A percentile compares a stretch with the other conserved stretches of the same genome.
Evolutionary conservation across 371 early-diverging fungal species (phyloP).

Genomic region (Cokeromyces recurvatus): DNA sequence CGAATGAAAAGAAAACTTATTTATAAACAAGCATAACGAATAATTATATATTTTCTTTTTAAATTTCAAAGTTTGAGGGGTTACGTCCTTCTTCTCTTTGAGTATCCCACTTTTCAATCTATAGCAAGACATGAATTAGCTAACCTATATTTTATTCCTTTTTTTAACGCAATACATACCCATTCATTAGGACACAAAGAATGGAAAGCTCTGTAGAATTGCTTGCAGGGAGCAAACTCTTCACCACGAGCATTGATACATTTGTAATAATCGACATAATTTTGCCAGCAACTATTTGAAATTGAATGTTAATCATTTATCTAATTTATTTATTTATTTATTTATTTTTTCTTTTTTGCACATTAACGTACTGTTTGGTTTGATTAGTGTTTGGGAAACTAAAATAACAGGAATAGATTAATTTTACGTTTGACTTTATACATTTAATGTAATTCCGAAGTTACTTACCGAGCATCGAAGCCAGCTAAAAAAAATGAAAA

Average conservation of each 20-base stretch:
- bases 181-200: constrained; percentile 85
- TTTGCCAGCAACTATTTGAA: constrained; percentile 77
- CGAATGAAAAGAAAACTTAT: too few species aligned
- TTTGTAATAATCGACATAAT: constrained; percentile 92
- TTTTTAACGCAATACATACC: constrained; percentile 47
- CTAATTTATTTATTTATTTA: too few species aligned
- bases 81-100: constrained; percentile 78
- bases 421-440: too few species aligned
- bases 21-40: too few species aligned
- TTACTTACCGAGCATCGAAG: constrained; percentile 61
- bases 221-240: constrained; percentile 84
- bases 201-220: constrained; percentile 73
- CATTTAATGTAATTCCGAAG: too few species aligned
- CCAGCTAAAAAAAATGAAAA: constrained; percentile 27
- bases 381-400: constrained; percentile 96
- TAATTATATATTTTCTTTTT: too few species aligned
- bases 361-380: constrained; percentile 65
- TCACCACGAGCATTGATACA: constrained; percentile 85
- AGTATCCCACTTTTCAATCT: constrained; percentile 82
- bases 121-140: background rate
- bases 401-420: too few species aligned
- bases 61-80: constrained; percentile 57
- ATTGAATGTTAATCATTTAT: background rate
- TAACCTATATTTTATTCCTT: background rate
- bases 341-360: too few species aligned